phyloP scores from a whole-genome alignment of 257 asterid genomes.

The Eustoma russellianum region DNA sequence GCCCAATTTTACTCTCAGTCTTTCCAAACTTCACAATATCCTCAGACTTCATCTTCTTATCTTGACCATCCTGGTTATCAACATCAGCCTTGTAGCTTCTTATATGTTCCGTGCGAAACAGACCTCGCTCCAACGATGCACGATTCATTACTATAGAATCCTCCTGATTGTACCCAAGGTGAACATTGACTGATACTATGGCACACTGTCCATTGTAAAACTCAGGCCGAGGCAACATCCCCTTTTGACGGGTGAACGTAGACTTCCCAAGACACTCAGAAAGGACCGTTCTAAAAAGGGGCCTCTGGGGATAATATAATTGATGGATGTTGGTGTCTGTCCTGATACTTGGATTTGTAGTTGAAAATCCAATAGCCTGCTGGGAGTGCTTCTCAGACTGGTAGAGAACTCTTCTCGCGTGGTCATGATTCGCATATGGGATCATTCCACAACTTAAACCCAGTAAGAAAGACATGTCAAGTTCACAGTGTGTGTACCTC shows the following conservation, averaged over 20 bases:
- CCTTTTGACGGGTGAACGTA: constrained; percentile 27
- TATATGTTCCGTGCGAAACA: constrained; percentile 82
- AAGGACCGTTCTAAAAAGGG: constrained; percentile 67
- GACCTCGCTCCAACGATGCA: constrained; percentile 86
- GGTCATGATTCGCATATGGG: constrained; percentile 90
- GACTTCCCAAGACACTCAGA: constrained; percentile 83
- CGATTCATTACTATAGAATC: constrained; percentile 95
- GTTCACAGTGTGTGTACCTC: constrained; percentile 76
- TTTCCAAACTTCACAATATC: constrained; percentile 66
- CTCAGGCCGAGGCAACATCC: constrained; percentile 75
- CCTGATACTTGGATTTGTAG: constrained; percentile 60
- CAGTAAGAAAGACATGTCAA: constrained; percentile 66
- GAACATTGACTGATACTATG: constrained; percentile 88
- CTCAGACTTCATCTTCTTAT: constrained; percentile 43
- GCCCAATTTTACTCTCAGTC: constrained; percentile 69
- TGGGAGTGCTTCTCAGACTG: constrained; percentile 97
- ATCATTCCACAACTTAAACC: constrained; percentile 86
- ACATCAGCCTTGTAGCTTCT: constrained; percentile 81
- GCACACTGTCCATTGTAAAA: constrained; percentile 90
- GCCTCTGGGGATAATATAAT: constrained; percentile 78
- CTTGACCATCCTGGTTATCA: constrained; percentile 28
- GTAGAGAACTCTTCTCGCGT: constrained; percentile 78
- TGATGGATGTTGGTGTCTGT: constrained; percentile 79
- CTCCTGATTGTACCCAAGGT: constrained; percentile 91
- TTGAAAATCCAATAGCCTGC: constrained; percentile 81